Conservation (phyloP, 2,329 filamentous ascomycete species). For the Trematosphaeria pertusa region DNA sequence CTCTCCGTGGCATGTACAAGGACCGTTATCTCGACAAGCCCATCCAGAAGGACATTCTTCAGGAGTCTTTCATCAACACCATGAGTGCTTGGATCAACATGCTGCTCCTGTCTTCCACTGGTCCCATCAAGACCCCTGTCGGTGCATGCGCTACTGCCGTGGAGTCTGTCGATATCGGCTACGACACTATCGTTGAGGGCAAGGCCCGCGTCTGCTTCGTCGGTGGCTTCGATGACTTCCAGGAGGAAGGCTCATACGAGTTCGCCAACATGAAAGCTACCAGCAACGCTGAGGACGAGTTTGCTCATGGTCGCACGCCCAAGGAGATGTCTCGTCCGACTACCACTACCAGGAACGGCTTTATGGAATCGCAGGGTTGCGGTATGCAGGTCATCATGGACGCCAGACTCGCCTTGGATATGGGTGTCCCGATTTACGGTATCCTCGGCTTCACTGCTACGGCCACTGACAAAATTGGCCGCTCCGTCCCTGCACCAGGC, state of each 20-base stretch:
- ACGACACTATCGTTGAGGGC: slow-evolving; percentile 97
- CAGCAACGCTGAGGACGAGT: slow-evolving; percentile 96
- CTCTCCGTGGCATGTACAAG: slow-evolving; percentile 97
- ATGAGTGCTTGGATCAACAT: slow-evolving; percentile 99
- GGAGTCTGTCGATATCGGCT: slow-evolving; percentile 96
- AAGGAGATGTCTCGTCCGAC: slow-evolving; percentile 98
- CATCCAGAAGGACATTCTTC: slow-evolving; percentile 97
- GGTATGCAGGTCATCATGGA: slow-evolving; percentile 99
- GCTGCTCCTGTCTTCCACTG: slow-evolving; percentile 94
- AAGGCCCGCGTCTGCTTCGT: slow-evolving; percentile 98
- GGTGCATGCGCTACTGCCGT: slow-evolving; percentile 97
- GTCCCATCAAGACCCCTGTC: slow-evolving; percentile 97
- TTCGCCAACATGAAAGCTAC: slow-evolving; percentile 99
- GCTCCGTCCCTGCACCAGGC: slow-evolving; percentile 93
- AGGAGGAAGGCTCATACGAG: slow-evolving; percentile 98
- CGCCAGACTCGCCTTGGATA: slow-evolving; percentile 91
- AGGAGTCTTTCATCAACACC: slow-evolving; percentile 99
- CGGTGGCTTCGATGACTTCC: slow-evolving; percentile 98
- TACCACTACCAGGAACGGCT: slow-evolving; percentile 94
- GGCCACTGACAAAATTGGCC: slow-evolving; percentile 98
- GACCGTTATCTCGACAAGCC: slow-evolving; percentile 96
- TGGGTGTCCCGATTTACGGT: slow-evolving; percentile 98
- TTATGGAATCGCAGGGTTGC: slow-evolving; percentile 99
- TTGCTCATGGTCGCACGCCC: slow-evolving; percentile 92
- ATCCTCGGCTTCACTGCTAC: slow-evolving; percentile 92